These are phyloP conservation scores for Aureobasidium sp. DNA, from an alignment of 2,329 filamentous ascomycete species.

Conservation along the genomic window DNA sequence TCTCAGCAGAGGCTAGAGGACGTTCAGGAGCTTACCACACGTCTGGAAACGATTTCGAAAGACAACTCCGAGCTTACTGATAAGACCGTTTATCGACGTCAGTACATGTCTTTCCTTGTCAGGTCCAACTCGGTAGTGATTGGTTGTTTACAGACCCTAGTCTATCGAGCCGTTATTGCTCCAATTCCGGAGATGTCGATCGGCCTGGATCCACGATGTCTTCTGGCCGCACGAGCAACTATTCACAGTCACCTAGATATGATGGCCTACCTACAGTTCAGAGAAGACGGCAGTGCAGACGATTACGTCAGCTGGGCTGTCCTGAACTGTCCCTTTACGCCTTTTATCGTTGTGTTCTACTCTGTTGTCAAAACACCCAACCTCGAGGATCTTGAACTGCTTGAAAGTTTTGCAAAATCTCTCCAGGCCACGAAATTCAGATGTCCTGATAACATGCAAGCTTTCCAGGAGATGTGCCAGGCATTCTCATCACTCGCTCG, in stretches of 20 bases:
- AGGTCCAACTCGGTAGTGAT: neutral
- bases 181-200: too few species aligned
- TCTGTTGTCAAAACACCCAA: neutral
- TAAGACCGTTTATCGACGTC: neutral
- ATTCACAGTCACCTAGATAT: neutral
- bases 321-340: neutral
- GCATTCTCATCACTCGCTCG: neutral
- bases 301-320: neutral
- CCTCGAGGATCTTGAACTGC: neutral
- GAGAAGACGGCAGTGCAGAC: neutral
- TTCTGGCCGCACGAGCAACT: neutral
- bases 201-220: neutral
- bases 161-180: neutral
- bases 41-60: neutral
- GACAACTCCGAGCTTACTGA: neutral
- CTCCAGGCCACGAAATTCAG: neutral
- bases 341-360: neutral
- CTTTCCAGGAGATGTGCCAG: neutral
- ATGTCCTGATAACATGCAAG: neutral
- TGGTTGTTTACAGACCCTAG: neutral
- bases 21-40: neutral
- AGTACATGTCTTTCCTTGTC: neutral
- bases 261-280: too few species aligned
- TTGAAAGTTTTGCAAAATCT: neutral
- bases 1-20: neutral